phyloP scores from a whole-genome alignment of 2,329 filamentous ascomycete species.

The Venturia asperata region DNA sequence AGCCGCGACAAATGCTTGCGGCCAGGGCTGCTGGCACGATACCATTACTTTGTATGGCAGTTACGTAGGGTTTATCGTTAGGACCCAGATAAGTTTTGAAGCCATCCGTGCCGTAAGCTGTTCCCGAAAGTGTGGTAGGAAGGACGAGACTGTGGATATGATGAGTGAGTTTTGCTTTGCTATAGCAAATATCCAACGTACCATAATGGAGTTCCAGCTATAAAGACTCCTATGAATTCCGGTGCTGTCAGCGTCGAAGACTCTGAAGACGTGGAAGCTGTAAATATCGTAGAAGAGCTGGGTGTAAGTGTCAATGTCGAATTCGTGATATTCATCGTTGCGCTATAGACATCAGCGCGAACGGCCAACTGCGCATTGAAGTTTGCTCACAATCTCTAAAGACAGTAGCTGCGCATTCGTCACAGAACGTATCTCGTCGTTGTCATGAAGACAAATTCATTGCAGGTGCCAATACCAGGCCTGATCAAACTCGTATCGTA shows the following conservation, averaged over 20 bases:
- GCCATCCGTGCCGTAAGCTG: neutral
- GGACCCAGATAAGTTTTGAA: neutral
- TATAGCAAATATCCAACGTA: neutral
- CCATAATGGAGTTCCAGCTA: conserved; percentile 3
- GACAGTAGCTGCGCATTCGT: too few species aligned
- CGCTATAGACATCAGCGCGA: neutral
- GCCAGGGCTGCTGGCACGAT: neutral
- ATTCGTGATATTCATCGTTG: neutral
- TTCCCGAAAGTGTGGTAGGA: neutral
- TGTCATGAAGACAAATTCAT: too few species aligned
- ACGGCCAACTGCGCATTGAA: too few species aligned
- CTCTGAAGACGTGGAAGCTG: neutral
- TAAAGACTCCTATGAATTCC: neutral
- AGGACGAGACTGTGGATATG: neutral
- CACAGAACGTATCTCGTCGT: too few species aligned
- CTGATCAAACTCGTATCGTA: too few species aligned
- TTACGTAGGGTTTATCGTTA: neutral
- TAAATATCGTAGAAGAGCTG: neutral
- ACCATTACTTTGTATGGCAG: neutral
- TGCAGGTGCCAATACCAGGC: too few species aligned
- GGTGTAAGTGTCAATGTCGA: neutral
- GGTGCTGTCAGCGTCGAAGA: neutral
- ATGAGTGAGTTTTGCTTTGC: neutral
- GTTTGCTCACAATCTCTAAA: too few species aligned
- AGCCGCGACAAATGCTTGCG: neutral